These are phyloP conservation scores for Hibiscus mutabilis DNA, from an alignment of 345 rosid genomes.

Conservation along the genomic window DNA sequence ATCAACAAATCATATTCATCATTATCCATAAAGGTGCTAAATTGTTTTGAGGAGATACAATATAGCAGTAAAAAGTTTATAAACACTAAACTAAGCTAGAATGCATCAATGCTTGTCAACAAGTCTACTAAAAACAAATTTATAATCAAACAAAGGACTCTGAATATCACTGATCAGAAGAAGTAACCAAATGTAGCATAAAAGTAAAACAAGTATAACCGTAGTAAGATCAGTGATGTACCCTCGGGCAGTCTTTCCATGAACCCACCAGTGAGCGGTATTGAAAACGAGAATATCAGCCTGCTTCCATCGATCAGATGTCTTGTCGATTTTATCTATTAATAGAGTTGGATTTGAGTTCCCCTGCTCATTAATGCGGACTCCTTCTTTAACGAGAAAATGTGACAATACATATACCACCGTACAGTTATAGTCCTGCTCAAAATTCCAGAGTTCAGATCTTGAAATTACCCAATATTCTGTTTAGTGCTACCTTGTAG, in stretches of 20 bases:
- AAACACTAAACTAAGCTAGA: neutral
- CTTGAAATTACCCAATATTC: conserved; percentile 1
- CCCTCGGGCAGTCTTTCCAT: conserved; percentile 97
- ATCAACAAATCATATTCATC: conserved; percentile 16
- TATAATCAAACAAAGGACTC: neutral
- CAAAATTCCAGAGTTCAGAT: conserved; percentile 15
- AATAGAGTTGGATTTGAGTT: conserved; percentile 73
- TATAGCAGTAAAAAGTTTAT: too few species aligned
- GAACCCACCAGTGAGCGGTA: conserved; percentile 99
- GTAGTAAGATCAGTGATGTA: conserved; percentile 17
- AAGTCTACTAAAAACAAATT: neutral
- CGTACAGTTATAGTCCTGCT: conserved; percentile 75
- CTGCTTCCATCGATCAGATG: conserved; percentile 56
- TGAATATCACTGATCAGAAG: neutral
- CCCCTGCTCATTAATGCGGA: conserved; percentile 59
- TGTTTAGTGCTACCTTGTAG: neutral
- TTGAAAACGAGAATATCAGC: conserved; percentile 87
- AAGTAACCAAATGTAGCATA: neutral
- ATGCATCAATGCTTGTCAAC: neutral
- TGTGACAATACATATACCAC: conserved; percentile 91
- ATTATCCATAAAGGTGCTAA: neutral
- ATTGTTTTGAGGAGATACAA: too few species aligned
- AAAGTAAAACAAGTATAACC: neutral
- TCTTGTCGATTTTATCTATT: conserved; percentile 77
- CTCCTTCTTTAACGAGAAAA: conserved; percentile 92